Conservation (phyloP, 768 basidiomycete species). For the Plicaturopsis crispa region DNA sequence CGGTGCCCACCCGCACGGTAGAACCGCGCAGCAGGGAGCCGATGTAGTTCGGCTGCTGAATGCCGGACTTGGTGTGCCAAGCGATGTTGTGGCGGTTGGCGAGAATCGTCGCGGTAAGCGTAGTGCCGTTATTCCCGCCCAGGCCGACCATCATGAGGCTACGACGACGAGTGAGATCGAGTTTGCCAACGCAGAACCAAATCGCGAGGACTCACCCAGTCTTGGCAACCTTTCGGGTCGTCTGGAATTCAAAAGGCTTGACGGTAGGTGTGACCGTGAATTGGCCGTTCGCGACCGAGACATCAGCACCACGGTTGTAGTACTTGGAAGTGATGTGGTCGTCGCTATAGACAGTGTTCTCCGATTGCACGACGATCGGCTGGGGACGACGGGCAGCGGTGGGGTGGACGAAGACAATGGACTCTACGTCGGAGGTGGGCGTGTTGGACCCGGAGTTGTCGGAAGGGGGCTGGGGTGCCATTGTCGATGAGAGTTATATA, state of each 20-base stretch:
- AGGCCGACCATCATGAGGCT: conserved; percentile 97
- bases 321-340: conserved; percentile 81
- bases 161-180: conserved; percentile 5
- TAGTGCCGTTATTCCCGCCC: conserved; percentile 96
- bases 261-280: conserved; percentile 74
- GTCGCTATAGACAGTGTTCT: conserved; percentile 74
- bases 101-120: conserved; percentile 88
- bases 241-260: conserved; percentile 86
- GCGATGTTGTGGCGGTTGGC: conserved; percentile 92
- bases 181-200: conserved; percentile 8
- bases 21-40: conserved; percentile 95
- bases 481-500: conserved; percentile 23
- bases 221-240: conserved; percentile 75
- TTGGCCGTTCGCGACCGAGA: conserved; percentile 63
- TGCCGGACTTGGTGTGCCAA: conserved; percentile 90
- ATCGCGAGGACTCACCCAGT: conserved; percentile 66
- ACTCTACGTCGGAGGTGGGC: conserved; percentile 66
- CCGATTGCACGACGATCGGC: conserved; percentile 73
- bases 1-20: conserved; percentile 85
- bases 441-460: conserved; percentile 65
- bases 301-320: conserved; percentile 70
- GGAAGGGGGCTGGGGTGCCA: conserved; percentile 41
- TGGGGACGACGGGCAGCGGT: conserved; percentile 75
- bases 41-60: conserved; percentile 96
- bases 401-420: conserved; percentile 68